Evolutionary conservation across 768 basidiomycete genomes (phyloP).

Genomic region (Rhizopogon rudus): DNA sequence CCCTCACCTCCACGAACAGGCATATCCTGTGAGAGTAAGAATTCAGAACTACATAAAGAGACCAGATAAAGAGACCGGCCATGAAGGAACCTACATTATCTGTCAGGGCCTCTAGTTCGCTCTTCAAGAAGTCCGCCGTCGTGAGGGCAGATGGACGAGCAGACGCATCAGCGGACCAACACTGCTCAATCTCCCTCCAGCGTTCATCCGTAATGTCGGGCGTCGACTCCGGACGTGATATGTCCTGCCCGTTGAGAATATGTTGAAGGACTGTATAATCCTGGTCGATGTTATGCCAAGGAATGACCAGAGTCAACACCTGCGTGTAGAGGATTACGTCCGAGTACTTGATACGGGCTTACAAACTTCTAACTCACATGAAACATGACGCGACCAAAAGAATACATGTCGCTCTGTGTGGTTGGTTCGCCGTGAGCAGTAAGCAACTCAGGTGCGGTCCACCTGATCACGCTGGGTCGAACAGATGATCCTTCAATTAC

Average conservation of each 20-base stretch:
- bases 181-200: neutral
- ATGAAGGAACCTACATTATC: neutral
- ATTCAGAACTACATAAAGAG: neutral
- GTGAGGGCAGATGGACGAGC: no score
- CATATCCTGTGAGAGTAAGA: neutral
- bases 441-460: conserved; percentile 38
- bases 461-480: conserved; percentile 31
- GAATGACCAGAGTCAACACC: neutral
- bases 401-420: conserved; percentile 33
- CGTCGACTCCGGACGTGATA: neutral
- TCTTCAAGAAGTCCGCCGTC: no score
- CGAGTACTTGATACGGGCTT: neutral
- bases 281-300: neutral
- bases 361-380: neutral
- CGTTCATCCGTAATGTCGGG: neutral
- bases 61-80: neutral
- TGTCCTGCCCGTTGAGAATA: neutral
- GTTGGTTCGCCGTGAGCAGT: conserved; percentile 14
- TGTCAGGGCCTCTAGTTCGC: neutral
- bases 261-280: neutral
- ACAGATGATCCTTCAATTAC: rapidly evolving
- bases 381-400: conserved; percentile 21
- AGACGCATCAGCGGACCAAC: no score
- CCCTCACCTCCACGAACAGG: no score
- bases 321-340: neutral